These are phyloP conservation scores for Paecilomyces niveus DNA, from an alignment of 2,329 filamentous ascomycete species.

Conservation along the genomic window DNA sequence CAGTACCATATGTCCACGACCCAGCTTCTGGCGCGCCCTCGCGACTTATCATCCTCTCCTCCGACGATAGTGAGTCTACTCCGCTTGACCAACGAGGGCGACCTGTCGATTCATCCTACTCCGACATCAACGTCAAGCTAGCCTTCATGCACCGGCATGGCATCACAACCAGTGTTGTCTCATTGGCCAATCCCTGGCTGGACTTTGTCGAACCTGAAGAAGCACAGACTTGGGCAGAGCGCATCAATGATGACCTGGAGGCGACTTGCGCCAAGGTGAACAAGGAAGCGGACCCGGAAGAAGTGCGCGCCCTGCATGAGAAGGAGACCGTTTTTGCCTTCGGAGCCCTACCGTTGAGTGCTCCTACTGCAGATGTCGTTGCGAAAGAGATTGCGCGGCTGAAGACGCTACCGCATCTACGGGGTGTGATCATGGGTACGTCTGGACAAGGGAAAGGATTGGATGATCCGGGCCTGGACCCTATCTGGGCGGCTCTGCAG, in stretches of 20 bases:
- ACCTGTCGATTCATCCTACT: constrained; percentile 77
- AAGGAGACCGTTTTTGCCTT: constrained; percentile 73
- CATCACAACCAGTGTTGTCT: constrained; percentile 78
- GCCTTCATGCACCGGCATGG: constrained; percentile 79
- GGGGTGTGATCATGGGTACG: constrained; percentile 85
- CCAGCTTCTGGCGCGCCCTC: constrained; percentile 26
- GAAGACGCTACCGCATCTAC: constrained; percentile 56
- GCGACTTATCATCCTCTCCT: constrained; percentile 41
- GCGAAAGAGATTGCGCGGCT: constrained; percentile 57
- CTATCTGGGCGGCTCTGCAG: constrained; percentile 64
- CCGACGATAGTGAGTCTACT: constrained; percentile 36
- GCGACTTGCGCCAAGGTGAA: constrained; percentile 54
- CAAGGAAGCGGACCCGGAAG: constrained; percentile 11
- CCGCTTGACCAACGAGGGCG: constrained; percentile 55
- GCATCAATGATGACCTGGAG: constrained; percentile 73
- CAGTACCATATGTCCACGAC: constrained; percentile 39
- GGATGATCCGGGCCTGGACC: constrained; percentile 67
- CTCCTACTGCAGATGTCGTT: constrained; percentile 54
- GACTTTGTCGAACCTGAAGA: constrained; percentile 65
- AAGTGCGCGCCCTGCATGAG: constrained; percentile 28
- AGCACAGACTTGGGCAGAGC: constrained; percentile 56
- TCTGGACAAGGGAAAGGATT: constrained; percentile 71
- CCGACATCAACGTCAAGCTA: constrained; percentile 70
- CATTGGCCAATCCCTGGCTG: constrained; percentile 88
- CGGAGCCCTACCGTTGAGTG: constrained; percentile 70